Base-by-base conservation (phyloP, 768 basidiomycete genomes). In the Termitomyces sp. region DNA sequence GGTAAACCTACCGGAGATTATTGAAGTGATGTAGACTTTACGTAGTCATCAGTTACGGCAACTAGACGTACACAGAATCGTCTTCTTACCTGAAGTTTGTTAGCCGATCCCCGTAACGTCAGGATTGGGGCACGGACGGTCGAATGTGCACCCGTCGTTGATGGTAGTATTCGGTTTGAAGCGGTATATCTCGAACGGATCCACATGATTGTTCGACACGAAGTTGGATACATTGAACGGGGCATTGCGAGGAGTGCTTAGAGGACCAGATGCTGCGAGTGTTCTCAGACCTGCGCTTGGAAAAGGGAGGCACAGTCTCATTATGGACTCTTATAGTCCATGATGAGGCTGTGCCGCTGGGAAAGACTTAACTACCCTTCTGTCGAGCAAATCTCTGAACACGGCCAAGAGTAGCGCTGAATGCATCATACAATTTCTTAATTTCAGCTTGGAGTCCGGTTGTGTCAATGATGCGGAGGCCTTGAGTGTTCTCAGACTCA, bases 71-170 rank as follows among this genome's bases (percentile, higher is more conserved):
- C 3, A n/a, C 46, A 25, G 5, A 23, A 27, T 3, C 17, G 4
- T 21, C 21, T 11, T 16, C 25, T 35, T n/a, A 55, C 37, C 40
- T 23, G 54, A 55, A 14, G 32, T 17, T 8, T 55, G 54, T 47
- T 55, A 45, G 1, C 54, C 54, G 17, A 55, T 47, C 10, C 54
- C 45, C 1, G 54, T 47, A 8, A 55, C 54, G 25, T 47, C 54
- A 12, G 45, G 34, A 47, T 55, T 55, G 12, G 35, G 54, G 21
- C 54, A 55, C 1, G 37, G 52, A 9, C 43, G 37, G 1, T 37
- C 45, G 11, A 25, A 47, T 3, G 14, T 4, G 12, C 45, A 46
- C 10, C 32, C 19, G 25, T 47, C n/a, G 3, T 17, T 3, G 4
- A 16, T 16, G 32, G 9, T 11, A 35, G 35, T 35, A 16, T 43